phyloP scores from a whole-genome alignment of 2,329 filamentous ascomycete genomes.

The Fusarium mangiferae region DNA sequence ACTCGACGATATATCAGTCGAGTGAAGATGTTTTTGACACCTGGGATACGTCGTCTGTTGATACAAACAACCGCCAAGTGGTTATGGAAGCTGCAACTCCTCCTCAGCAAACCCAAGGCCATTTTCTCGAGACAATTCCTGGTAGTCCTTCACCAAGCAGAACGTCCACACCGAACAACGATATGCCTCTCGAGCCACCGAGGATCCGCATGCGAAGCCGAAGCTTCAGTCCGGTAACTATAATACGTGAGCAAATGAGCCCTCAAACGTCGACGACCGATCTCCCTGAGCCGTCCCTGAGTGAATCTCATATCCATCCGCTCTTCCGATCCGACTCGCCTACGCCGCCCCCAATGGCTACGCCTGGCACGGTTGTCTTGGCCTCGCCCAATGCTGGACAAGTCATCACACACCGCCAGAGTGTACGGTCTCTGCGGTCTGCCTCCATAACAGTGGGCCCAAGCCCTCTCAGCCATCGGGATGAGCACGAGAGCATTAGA shows the following conservation, averaged over 20 bases:
- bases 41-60: constrained; percentile 78
- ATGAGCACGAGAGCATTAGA: constrained; percentile 40
- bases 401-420: constrained; percentile 65
- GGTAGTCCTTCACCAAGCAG: constrained; percentile 72
- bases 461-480: constrained; percentile 60
- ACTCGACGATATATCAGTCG: constrained; percentile 53
- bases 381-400: constrained; percentile 76
- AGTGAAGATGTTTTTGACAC: constrained; percentile 75
- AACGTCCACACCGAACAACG: constrained; percentile 70
- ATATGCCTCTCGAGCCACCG: constrained; percentile 67
- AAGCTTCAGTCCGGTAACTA: constrained; percentile 61
- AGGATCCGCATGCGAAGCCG: constrained; percentile 57
- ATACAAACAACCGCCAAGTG: constrained; percentile 68
- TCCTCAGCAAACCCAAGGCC: constrained; percentile 55
- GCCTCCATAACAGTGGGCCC: constrained; percentile 61
- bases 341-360: constrained; percentile 71
- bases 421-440: constrained; percentile 65
- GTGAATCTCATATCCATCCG: constrained; percentile 79
- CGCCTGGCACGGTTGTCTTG: constrained; percentile 75
- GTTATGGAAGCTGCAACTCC: constrained; percentile 62
- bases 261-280: constrained; percentile 58
- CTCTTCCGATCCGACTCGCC: constrained; percentile 80
- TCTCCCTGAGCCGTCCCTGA: constrained; percentile 54
- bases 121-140: constrained; percentile 76
- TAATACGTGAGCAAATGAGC: constrained; percentile 44